phyloP scores from a whole-genome alignment of 345 rosid genomes.

The Gynandropsis gynandra region DNA sequence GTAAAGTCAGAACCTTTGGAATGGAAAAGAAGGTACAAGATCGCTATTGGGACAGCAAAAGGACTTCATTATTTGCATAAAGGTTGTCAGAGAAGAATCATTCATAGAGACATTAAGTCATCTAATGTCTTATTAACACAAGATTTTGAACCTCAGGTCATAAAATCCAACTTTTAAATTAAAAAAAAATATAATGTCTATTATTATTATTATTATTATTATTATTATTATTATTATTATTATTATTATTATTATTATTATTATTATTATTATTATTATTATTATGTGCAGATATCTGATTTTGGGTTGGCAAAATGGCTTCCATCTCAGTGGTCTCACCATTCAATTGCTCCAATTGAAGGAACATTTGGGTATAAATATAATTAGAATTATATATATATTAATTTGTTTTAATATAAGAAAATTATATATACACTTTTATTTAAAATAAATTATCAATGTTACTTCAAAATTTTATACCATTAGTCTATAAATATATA shows the following conservation, averaged over 20 bases:
- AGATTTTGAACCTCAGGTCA: conserved; percentile 73
- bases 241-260: not conserved
- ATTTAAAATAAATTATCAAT: no score
- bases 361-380: conserved; percentile 95
- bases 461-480: no score
- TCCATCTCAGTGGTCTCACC: conserved; percentile 97
- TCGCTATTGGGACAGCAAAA: conserved; percentile 74
- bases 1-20: conserved; percentile 40
- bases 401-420: no score
- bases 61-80: conserved; percentile 86
- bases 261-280: not conserved
- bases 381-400: no score
- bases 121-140: conserved; percentile 72
- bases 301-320: conserved; percentile 98
- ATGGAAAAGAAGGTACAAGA: conserved; percentile 73
- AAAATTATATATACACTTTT: no score
- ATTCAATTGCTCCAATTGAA: conserved; percentile 95
- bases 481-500: no score
- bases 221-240: not conserved
- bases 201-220: not conserved
- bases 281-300: conserved; percentile 62
- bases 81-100: conserved; percentile 87
- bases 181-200: not conserved
- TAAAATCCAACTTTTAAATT: not conserved
- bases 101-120: conserved; percentile 93